Evolutionary conservation across 176 grass and related monocot genomes (phyloP), one percentile per base, ranked within the genome.

Genomic region (Chloris gayana): DNA sequence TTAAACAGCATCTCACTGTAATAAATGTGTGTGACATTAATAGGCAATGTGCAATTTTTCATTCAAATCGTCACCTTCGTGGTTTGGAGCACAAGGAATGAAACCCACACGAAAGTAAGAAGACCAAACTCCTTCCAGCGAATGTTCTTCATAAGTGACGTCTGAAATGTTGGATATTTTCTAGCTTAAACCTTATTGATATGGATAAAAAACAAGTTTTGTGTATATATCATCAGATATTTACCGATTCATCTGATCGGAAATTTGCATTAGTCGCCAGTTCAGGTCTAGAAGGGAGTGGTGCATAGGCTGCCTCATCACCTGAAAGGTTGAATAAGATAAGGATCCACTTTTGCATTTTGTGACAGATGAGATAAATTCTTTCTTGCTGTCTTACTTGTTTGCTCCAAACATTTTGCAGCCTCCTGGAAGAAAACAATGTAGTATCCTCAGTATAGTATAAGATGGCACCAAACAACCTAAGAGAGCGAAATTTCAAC

Each of bases 51-150:
- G 53, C 42, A 31, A 81, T 85, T 54, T 75, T 47, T n/a, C 15
- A 81, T 70, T 80, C 19, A 45, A 81, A 64, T 9, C 67, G 76
- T 90, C 37, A 98, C 95, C 88, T 91, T 98, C 67, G 80, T 54
- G 29, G 92, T 39, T 66, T 94, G 92, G 77, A 98, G 85, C 58
- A 83, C 86, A 56, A 97, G 95, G 79, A 92, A 94, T 31, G 95
- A 72, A 29, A 88, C 37, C 95, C 95, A 97, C 56, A 97, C 95
- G 31, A 94, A 85, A 18, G 87, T 61, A 63, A 98, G 83, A 85
- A 98, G 95, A 65, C 89, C 87, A 64, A 92, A 64, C 85, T 98
- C 89, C 80, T 92, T 92, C 95, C 92, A 98, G 35, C 71, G 90
- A 45, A 98, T 83, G 83, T 94, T 98, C 44, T 91, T 61, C 68